Evolutionary conservation across 169 alveolate species (phyloP).

Genomic region (Cryptosporidium tyzzeri): DNA sequence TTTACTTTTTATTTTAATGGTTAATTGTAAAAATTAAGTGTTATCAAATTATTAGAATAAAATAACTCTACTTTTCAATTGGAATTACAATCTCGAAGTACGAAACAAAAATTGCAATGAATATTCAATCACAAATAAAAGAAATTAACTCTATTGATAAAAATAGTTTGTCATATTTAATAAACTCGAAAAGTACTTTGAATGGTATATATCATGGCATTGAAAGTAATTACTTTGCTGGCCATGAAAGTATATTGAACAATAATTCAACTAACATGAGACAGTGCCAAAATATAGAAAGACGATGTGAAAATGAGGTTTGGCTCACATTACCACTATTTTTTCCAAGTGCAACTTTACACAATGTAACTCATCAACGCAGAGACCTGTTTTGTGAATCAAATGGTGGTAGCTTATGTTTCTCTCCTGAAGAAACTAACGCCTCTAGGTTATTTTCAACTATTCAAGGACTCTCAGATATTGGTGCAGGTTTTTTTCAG

Average conservation of each 20-base stretch:
- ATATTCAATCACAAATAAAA: neutral
- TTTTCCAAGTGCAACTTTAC: conserved; percentile 62
- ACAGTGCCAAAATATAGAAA: neutral
- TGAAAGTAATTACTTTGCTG: neutral
- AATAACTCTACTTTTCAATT: neutral
- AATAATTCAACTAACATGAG: neutral
- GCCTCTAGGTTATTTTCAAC: conserved; percentile 48
- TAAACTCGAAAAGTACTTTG: neutral
- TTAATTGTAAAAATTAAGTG: neutral
- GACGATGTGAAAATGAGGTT: conserved; percentile 7
- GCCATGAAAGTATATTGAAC: neutral
- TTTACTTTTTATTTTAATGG: conserved; percentile 4
- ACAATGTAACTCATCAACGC: conserved; percentile 11
- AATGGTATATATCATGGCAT: neutral
- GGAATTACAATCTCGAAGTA: neutral
- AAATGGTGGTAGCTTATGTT: conserved; percentile 58
- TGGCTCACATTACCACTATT: conserved; percentile 65
- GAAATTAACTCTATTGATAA: neutral
- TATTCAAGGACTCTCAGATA: conserved; percentile 65
- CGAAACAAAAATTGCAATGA: neutral
- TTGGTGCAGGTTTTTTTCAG: conserved; percentile 70
- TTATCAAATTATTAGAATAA: neutral
- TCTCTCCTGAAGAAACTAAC: conserved; percentile 48
- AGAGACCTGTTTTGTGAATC: conserved; percentile 21
- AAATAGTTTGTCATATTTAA: neutral